A percentile compares a stretch with the other conserved stretches of the same genome.
Evolutionary conservation across 2,329 filamentous ascomycete genomes (phyloP).

Genomic region (Fusarium burgessii): DNA sequence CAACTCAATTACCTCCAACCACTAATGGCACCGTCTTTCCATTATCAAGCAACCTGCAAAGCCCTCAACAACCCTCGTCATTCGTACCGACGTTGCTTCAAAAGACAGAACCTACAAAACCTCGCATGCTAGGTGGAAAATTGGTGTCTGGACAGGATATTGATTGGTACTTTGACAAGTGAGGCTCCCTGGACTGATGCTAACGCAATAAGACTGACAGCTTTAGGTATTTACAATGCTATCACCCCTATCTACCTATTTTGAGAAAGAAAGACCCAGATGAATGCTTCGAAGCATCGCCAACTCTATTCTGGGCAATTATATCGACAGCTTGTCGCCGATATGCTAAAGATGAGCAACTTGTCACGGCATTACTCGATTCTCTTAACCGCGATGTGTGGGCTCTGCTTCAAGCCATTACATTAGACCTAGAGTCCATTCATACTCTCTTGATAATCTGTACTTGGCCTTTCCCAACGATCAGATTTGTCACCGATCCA

Average conservation of each 20-base stretch:
- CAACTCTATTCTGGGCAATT: conserved; percentile 67
- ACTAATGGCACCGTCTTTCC: conserved; percentile 11
- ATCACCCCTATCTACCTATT: conserved; percentile 65
- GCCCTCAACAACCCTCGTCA: conserved; percentile 4
- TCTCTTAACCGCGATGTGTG: conserved; percentile 61
- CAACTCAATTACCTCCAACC: conserved; percentile 19
- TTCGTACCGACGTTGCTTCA: conserved; percentile 19
- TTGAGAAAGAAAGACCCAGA: conserved; percentile 63
- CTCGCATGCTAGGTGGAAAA: conserved; percentile 60
- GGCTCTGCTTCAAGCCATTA: conserved; percentile 56
- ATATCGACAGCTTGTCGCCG: conserved; percentile 63
- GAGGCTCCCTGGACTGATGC: background rate
- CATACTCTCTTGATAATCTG: conserved; percentile 65
- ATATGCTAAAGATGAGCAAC: conserved; percentile 57
- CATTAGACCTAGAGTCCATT: conserved; percentile 61
- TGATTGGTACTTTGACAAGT: conserved; percentile 68
- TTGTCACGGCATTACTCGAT: conserved; percentile 61
- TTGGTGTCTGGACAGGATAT: conserved; percentile 65
- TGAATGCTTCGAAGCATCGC: conserved; percentile 60
- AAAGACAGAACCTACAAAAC: conserved; percentile 49
- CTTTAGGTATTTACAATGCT: conserved; percentile 63
- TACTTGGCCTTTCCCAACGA: conserved; percentile 64
- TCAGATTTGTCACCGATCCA: conserved; percentile 64
- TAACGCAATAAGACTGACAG: background rate
- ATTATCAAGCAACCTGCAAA: conserved; percentile 18